These are phyloP conservation scores for Wickerhamiella domercqiae DNA, from an alignment of 805 yeast species.

Conservation along the genomic window DNA sequence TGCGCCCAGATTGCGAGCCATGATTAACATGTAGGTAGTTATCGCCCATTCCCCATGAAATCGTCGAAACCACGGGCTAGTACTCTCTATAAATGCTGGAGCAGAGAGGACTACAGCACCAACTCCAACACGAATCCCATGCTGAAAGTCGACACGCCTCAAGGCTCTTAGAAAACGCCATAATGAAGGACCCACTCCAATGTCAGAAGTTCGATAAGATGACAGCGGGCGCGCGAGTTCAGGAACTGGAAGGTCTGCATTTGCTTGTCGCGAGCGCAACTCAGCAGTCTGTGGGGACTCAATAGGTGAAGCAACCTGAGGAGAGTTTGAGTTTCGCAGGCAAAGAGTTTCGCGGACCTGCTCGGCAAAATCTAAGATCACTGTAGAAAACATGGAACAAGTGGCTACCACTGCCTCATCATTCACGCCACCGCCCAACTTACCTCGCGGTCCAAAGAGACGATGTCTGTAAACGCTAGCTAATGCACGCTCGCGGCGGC, in stretches of 20 bases:
- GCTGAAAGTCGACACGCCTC: constrained; percentile 53
- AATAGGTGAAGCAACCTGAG: neutral
- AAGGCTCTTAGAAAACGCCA: constrained; percentile 34
- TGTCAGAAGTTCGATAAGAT: constrained; percentile 5
- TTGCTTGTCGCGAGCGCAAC: too few relatives aligned
- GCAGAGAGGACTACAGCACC: constrained; percentile 55
- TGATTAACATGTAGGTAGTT: constrained; percentile 66
- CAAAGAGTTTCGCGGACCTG: constrained; percentile 34
- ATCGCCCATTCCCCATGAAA: constrained; percentile 81
- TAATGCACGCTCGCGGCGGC: constrained; percentile 43
- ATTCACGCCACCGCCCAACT: neutral
- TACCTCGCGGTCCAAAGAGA: constrained; percentile 24
- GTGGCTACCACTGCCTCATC: constrained; percentile 49
- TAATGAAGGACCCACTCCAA: constrained; percentile 16
- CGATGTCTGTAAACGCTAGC: constrained; percentile 41
- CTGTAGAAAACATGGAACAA: constrained; percentile 62
- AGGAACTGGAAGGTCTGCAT: too few relatives aligned
- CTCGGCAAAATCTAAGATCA: constrained; percentile 45
- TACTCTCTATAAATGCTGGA: constrained; percentile 48
- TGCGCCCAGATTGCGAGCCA: constrained; percentile 76
- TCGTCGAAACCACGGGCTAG: constrained; percentile 37
- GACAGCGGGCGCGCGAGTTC: constrained; percentile 11
- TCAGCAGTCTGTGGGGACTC: constrained; percentile 2
- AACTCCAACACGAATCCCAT: constrained; percentile 63
- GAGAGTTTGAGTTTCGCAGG: neutral